Evolutionary conservation across 2,329 filamentous ascomycete genomes (phyloP).

Genomic region (Daldinia eschscholtzii): DNA sequence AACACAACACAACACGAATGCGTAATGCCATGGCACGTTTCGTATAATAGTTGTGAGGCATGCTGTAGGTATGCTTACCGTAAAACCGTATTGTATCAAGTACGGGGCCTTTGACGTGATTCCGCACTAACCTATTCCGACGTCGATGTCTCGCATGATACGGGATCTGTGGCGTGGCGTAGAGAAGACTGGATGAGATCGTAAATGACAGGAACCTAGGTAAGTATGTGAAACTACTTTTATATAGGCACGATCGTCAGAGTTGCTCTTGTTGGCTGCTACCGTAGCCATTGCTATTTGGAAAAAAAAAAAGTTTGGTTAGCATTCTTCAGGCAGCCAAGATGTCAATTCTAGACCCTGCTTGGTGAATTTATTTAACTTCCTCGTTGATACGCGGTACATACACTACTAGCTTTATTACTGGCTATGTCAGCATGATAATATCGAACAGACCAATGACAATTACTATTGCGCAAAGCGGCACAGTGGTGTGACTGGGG

Average conservation of each 20-base stretch:
- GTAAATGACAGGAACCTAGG: neutral
- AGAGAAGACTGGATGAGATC: neutral
- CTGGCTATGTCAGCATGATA: constrained; percentile 33
- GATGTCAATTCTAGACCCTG: neutral
- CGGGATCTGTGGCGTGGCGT: neutral
- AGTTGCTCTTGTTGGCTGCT: neutral
- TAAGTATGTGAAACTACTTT: neutral
- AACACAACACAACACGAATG: neutral
- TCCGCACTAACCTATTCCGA: constrained; percentile 15
- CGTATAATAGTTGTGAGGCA: neutral
- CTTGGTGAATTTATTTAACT: neutral
- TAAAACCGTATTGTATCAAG: constrained; percentile 1
- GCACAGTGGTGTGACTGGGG: constrained; percentile 34
- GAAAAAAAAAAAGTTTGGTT: neutral
- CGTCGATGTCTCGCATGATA: constrained; percentile 17
- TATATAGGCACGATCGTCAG: neutral
- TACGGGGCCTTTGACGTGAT: constrained; percentile 26
- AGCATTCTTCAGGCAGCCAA: neutral
- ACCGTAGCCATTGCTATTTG: neutral
- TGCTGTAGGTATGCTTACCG: neutral
- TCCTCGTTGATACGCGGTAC: neutral
- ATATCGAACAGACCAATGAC: constrained; percentile 30
- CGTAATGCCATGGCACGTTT: neutral
- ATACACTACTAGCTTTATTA: neutral
- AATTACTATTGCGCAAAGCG: constrained; percentile 7